Conservation (phyloP, 352 stramenopile species). For the Globisporangium radiosum region DNA sequence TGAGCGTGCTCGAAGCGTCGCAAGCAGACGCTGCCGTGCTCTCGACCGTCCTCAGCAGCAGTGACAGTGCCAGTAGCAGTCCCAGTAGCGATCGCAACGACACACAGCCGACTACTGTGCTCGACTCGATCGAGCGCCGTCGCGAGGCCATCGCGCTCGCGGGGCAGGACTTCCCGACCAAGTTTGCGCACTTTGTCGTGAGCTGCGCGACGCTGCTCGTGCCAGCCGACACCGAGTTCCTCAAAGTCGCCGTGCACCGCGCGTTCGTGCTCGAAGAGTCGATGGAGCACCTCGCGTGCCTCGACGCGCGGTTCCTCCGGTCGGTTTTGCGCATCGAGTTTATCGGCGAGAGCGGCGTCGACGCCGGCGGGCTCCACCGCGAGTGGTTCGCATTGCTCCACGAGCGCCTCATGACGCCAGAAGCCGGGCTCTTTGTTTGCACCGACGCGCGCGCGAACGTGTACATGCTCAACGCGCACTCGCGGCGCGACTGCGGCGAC, state of each 20-base stretch:
- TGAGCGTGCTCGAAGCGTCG: conserved; percentile 31
- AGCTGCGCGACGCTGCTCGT: conserved; percentile 53
- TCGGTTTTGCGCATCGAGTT: conserved; percentile 86
- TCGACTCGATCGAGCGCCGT: conserved; percentile 29
- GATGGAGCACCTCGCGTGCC: conserved; percentile 55
- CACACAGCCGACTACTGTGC: neutral
- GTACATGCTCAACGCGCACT: conserved; percentile 67
- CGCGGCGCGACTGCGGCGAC: conserved; percentile 41
- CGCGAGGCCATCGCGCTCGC: conserved; percentile 35
- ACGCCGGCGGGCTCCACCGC: conserved; percentile 82
- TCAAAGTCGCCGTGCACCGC: conserved; percentile 61
- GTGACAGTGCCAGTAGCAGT: neutral
- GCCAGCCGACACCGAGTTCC: conserved; percentile 55
- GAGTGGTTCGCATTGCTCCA: conserved; percentile 92
- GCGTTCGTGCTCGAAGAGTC: conserved; percentile 65
- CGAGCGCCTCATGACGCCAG: conserved; percentile 38
- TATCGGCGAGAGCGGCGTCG: conserved; percentile 74
- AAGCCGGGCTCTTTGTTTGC: conserved; percentile 44
- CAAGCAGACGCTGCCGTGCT: conserved; percentile 26
- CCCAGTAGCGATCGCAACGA: conserved; percentile 8
- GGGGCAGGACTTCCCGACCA: conserved; percentile 55
- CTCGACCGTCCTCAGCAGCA: conserved; percentile 8
- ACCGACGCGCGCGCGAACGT: conserved; percentile 45
- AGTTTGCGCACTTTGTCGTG: conserved; percentile 74
- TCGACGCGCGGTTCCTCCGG: conserved; percentile 48